Evolutionary conservation across 2,329 filamentous ascomycete genomes (phyloP), one percentile per base, ranked within the genome.

Genomic region (Clonostachys rosea): DNA sequence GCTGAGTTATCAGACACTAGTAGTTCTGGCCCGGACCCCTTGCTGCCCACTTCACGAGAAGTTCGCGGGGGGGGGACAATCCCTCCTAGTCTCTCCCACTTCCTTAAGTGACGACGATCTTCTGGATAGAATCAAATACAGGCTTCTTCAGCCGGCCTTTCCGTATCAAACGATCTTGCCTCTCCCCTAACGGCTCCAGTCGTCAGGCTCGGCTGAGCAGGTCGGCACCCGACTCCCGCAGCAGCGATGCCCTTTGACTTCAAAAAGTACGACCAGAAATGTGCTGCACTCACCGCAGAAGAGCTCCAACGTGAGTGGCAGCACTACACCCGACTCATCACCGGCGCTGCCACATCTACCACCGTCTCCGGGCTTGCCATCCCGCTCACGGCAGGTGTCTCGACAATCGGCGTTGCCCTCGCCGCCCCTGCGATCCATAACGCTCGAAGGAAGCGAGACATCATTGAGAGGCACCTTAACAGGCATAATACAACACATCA

Each of bases 251-350:
- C 66, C 5, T 69, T 69, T 51, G 66, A 69, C 50, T 70, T 68
- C 44, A 59, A 62, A n/a, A 57, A 56, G 4, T 71, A 69, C 51
- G 61, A 69, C 41, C 54, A 57, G 11, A 69, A 70, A 49, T 70
- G 68, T 55, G 56, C 58, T 34, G 59, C 51, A 13, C 56, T 71
- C 24, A 61, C 59, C 3, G 54, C 62, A 4, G 64, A 68, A 34
- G 61, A 67, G 34, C 62, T 71, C 12, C 66, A 70, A 41, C 56
- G 59, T 16, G 66, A 69, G 51, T 71, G 68, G 68, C 60, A 71
- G 47, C 68, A 70, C 52, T 70, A 71, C 42, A 69, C 68, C 5
- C 63, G 69, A 14, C 62, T 68, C 4, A 61, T 71, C 8, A 59
- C 68, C 0, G 62, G 66, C 12, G 66, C 65, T 35, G 66, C 68